phyloP scores from a whole-genome alignment of 768 basidiomycete species.

The Macrolepiota albuminosa region DNA sequence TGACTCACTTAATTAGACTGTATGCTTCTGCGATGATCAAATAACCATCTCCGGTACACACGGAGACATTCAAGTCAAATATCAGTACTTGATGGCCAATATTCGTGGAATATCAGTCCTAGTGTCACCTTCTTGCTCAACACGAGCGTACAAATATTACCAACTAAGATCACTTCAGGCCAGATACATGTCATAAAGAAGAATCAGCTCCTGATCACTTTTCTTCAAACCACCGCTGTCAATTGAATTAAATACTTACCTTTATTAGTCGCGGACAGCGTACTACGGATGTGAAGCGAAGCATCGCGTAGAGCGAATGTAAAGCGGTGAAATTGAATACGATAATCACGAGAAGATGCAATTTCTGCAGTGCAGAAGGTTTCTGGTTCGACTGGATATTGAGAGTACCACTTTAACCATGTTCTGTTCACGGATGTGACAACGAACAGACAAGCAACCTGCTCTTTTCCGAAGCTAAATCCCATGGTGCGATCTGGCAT shows the following conservation, averaged over 20 bases:
- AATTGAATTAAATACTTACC: neutral
- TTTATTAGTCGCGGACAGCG: no score
- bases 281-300: neutral
- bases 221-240: no score
- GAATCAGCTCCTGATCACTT: neutral
- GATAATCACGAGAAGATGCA: neutral
- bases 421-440: neutral
- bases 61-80: constrained; percentile 16
- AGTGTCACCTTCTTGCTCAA: neutral
- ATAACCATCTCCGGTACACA: constrained; percentile 39
- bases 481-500: neutral
- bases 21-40: constrained; percentile 16
- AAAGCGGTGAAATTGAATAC: neutral
- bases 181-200: neutral
- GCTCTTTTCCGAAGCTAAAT: neutral
- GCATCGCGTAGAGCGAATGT: neutral
- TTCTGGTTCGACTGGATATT: neutral
- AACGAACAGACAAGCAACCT: neutral
- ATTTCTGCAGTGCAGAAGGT: neutral
- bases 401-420: no score
- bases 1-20: constrained; percentile 14
- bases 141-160: neutral
- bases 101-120: neutral
- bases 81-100: no score
- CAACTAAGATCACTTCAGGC: neutral